Base-by-base conservation (phyloP, 352 stramenopile genomes). In the Phytophthora capsici region DNA sequence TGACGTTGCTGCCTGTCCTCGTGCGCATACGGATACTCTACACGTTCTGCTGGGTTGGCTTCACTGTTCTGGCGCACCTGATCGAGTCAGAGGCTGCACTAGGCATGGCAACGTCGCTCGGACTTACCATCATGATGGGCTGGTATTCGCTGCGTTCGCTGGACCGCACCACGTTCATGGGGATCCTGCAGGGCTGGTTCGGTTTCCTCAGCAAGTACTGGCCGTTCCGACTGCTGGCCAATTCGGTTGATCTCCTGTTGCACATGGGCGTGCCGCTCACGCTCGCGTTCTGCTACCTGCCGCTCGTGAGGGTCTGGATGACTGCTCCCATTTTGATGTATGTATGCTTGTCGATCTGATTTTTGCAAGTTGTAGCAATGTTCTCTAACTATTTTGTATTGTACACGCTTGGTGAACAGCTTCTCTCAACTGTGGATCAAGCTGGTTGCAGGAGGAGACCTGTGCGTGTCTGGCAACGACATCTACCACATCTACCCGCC, bases 111-210 rank as follows among this genome's bases (percentile, higher is more conserved):
- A 83, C 77, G 23, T 76, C 74, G 26, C 45, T 79, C 12, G 71
- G 77, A 6, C 59, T 82, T 53, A 79, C 77, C 49, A 82, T 86
- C 50, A 86, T 86, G 77, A 77, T 83, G 61, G 73, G 74, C 26
- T 86, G 77, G 77, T 86, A 83, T 58, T 78, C 74, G 51, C 63
- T 86, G 41, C 77, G 77, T 3, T 41, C 59, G 19, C 26, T 83
- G 30, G 77, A 86, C 47, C 55, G 68, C 8, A 68, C 70, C 20
- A 75, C 77, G 32, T 86, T 86, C 71, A 70, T 68, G 46, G 74
- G 70, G 23, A 79, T 86, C 17, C 34, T 86, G 52, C 71, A 81
- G 41, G 74, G 74, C 49, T 80, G 75, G 74, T 80, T 82, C 52
- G 77, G 77, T 36, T 70, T 78, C 50, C 36, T 81, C 14, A 79